Conservation (phyloP, 2,329 filamentous ascomycete species). For the Gaeumannomyces tritici region DNA sequence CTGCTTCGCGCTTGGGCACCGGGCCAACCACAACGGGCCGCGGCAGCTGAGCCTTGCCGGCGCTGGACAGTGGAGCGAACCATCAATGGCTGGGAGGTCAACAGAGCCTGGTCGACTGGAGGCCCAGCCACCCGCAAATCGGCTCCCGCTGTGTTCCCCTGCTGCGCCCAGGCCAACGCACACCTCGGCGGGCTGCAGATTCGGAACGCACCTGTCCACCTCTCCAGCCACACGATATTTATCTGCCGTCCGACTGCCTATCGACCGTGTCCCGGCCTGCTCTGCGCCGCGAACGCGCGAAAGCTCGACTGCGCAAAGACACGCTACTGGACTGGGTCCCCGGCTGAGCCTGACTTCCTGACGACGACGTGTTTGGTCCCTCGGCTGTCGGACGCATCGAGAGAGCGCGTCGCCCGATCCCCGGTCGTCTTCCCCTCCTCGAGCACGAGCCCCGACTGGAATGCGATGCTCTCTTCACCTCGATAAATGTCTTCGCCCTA, state of each 20-base stretch:
- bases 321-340: neutral
- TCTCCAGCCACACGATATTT: neutral
- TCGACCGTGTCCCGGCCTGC: neutral
- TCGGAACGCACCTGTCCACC: neutral
- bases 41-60: constrained; percentile 3
- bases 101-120: constrained; percentile 1
- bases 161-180: neutral
- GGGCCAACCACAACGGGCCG: neutral
- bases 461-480: constrained; percentile 22
- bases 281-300: neutral
- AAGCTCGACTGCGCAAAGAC: neutral
- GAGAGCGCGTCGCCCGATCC: neutral
- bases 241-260: neutral
- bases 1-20: neutral
- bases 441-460: neutral
- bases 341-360: neutral
- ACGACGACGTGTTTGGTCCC: neutral
- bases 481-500: constrained; percentile 50
- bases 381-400: neutral
- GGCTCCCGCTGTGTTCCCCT: too few relatives aligned
- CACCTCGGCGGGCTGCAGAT: neutral
- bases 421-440: constrained; percentile 5
- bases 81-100: constrained; percentile 4
- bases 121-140: neutral
- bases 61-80: constrained; percentile 12